Evolutionary conservation across 345 rosid genomes (phyloP).

Genomic region (Ceriops tagal): DNA sequence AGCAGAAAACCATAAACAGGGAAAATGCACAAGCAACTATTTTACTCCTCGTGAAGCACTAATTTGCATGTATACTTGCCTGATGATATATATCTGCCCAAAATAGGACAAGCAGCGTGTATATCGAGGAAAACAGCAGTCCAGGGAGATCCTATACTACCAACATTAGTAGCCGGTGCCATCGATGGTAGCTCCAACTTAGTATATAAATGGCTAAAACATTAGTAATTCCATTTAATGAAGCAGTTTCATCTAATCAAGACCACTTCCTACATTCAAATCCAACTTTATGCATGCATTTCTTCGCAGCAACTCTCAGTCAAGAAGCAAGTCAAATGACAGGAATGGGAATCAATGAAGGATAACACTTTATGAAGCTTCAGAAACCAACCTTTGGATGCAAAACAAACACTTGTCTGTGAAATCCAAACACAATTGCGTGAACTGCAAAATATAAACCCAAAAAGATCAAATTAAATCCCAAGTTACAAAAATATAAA

Average conservation of each 20-base stretch:
- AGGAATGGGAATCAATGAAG: too few relatives aligned
- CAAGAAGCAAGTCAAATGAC: too few relatives aligned
- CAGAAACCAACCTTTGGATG: too few relatives aligned
- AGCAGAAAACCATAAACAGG: not conserved
- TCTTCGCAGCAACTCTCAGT: too few relatives aligned
- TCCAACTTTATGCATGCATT: not conserved
- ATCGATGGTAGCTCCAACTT: conserved; percentile 11
- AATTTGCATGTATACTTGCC: conserved; percentile 41
- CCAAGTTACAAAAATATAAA: too few relatives aligned
- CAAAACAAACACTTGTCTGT: too few relatives aligned
- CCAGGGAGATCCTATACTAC: conserved; percentile 84
- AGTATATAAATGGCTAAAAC: conserved; percentile 1
- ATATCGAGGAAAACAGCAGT: conserved; percentile 83
- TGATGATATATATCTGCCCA: conserved; percentile 99
- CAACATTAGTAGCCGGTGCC: conserved; percentile 56
- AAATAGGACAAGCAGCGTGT: conserved; percentile 84
- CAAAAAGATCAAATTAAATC: too few relatives aligned
- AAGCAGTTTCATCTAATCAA: not conserved
- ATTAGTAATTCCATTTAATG: not conserved
- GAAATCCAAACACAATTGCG: too few relatives aligned
- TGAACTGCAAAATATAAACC: too few relatives aligned
- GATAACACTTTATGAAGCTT: too few relatives aligned
- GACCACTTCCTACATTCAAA: not conserved
- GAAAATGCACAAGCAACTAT: not conserved
- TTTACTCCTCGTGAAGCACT: not conserved